These are phyloP conservation scores for Pseudisothecium myosuroides DNA, from an alignment of 225 moss, liverwort and hornwort species.

Conservation along the genomic window DNA sequence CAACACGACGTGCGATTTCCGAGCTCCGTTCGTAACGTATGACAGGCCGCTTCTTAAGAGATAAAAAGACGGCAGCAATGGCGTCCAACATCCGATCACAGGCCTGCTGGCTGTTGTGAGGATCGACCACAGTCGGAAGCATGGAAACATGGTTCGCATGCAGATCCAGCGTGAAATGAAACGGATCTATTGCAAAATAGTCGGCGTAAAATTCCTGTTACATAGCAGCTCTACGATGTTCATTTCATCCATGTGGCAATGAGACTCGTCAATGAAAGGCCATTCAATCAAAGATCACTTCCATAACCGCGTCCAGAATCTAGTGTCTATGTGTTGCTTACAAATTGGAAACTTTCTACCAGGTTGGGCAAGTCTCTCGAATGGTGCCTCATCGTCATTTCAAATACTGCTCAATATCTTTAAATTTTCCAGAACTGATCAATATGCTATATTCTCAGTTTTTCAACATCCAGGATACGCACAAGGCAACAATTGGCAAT, in stretches of 20 bases:
- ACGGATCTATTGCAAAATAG: slow-evolving; percentile 91
- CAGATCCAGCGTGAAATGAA: slow-evolving; percentile 91
- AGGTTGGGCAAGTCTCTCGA: neutral
- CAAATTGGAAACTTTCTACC: neutral
- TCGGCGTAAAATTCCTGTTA: slow-evolving; percentile 97
- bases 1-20: slow-evolving; percentile 81
- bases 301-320: neutral
- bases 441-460: neutral
- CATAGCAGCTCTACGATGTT: neutral
- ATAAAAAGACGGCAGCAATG: slow-evolving; percentile 83
- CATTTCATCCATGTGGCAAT: neutral
- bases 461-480: neutral
- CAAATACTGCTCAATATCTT: neutral
- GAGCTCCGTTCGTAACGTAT: slow-evolving; percentile 92
- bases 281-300: neutral
- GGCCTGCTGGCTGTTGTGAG: slow-evolving; percentile 80
- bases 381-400: neutral
- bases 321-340: neutral
- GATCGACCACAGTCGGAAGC: slow-evolving; percentile 78
- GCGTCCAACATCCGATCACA: slow-evolving; percentile 96
- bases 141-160: slow-evolving; percentile 89
- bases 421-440: neutral
- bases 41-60: slow-evolving; percentile 86
- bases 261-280: neutral
- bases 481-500: neutral